Evolutionary conservation across 345 rosid genomes (phyloP), one percentile per base, ranked within the genome.

Genomic region (Reutealis trisperma): DNA sequence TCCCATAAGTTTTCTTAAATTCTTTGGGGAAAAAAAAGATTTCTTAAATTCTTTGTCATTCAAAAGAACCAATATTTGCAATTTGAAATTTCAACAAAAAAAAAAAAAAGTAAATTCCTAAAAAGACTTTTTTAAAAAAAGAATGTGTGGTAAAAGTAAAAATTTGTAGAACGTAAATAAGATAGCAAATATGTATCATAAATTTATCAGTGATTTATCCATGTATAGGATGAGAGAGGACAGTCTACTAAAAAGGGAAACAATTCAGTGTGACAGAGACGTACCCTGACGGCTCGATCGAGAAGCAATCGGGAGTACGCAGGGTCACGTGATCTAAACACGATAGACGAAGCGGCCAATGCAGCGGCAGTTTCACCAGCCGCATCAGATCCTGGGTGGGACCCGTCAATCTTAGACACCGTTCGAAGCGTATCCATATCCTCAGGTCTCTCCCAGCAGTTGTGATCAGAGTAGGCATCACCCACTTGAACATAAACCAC

Each of bases 361-460:
- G 84, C 84, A 78, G 84, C 81, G 6, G 84, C 84, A 4, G 84
- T 82, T 64, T 82, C 84, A 2, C 84, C 84, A 0, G 84, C 84
- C 68, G 78, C 84, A 79, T 82, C 84, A 21, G 84, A 82, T 25
- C 84, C 84, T 2, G 84, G 84, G 69, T 70, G 81, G 70, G 78
- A 47, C 37, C 49, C 57, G 44, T 82, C 84, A 45, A 82, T 70
- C 63, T 78, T 82, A 54, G 68, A 77, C 67, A 21, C 84, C 54
- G 84, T 78, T 4, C 84, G 71, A 14, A 70, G 64, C 4, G 84
- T 82, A 49, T 82, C 84, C 84, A 82, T 82, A 60, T 82, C 84
- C 79, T 82, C 84, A 0, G 84, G 84, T 76, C 84, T 55, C 63
- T 82, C 84, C 84, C 84, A 82, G 79, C 84, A 82, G 73, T 74